Evolutionary conservation across 257 asterid species (phyloP).

Genomic region (Solanum paucissectum): DNA sequence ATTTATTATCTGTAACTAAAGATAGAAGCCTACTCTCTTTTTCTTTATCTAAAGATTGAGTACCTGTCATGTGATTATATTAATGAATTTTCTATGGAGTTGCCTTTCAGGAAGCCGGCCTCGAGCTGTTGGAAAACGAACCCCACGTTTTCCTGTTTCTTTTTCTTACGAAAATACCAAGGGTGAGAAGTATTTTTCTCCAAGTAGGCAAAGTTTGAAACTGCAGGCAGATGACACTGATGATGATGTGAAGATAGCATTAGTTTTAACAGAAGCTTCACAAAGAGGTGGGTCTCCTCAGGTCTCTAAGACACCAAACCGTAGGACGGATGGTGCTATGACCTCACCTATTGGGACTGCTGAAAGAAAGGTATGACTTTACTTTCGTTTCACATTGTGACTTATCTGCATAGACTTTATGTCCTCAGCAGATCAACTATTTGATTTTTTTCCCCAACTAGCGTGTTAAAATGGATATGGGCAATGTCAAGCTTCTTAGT

Average conservation of each 20-base stretch:
- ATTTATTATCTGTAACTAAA: not conserved
- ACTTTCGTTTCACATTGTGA: not conserved
- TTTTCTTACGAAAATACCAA: slow-evolving; percentile 40
- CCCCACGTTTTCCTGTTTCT: slow-evolving; percentile 77
- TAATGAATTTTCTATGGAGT: slow-evolving; percentile 14
- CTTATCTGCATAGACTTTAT: not conserved
- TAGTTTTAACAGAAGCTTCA: slow-evolving; percentile 84
- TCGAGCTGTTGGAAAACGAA: slow-evolving; percentile 87
- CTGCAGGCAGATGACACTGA: slow-evolving; percentile 46
- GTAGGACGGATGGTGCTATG: slow-evolving; percentile 59
- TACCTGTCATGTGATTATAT: slow-evolving; percentile 6
- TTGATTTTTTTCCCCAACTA: not conserved
- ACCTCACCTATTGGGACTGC: slow-evolving; percentile 62
- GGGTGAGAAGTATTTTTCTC: slow-evolving; percentile 40
- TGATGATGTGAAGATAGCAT: slow-evolving; percentile 74
- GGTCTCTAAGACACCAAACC: slow-evolving; percentile 69
- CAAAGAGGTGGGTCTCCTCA: slow-evolving; percentile 88
- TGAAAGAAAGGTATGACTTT: slow-evolving; percentile 50
- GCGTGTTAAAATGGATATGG: slow-evolving; percentile 25
- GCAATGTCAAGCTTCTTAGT: slow-evolving; percentile 26
- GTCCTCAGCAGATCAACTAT: not conserved
- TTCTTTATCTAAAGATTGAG: slow-evolving; percentile 6
- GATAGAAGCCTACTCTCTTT: not conserved
- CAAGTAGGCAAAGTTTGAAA: slow-evolving; percentile 48
- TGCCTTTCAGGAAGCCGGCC: slow-evolving; percentile 60